Base-by-base conservation (phyloP, 805 yeast species). In the Wilhelminamyces savonicus region DNA sequence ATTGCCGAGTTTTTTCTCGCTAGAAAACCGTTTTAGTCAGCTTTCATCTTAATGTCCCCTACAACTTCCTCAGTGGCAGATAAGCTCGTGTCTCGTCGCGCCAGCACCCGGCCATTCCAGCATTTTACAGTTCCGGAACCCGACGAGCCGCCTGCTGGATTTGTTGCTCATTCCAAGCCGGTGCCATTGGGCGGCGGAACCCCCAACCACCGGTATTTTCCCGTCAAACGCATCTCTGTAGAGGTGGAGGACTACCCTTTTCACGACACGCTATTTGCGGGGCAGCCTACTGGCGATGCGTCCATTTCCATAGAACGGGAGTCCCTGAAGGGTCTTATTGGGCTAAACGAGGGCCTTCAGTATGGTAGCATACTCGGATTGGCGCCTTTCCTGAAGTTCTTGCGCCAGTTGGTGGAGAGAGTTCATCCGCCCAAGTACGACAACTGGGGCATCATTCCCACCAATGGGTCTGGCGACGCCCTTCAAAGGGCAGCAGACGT, bases 291-390 rank as follows among this genome's bases (percentile, higher is more conserved):
- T 4, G 23, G 10, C 39, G 37, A 9, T 23, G 23, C 4, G 47
- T 54, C 10, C 28, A 40, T 8, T 45, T 50, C 45, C 59, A 36
- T 34, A 50, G 34, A 41, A 49, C 29, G 17, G 32, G 41, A 7
- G 32, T 43, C 4, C 41, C 49, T 26, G 30, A 43, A 5, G 34
- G 42, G 8, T 9, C 20, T 7, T 7, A 18, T n/a, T n/a, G n/a
- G 21, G 3, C n/a, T 16, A 5, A 18, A 19, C 11, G 10, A 12
- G 9, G 29, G 28, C 7, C 22, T 32, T 20, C 27, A 32, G 22
- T 32, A 32, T 16, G 29, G 31, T 9, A 20, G 21, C 15, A 13
- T 26, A 6, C 7, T 8, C 12, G 35, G 35, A 7, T 13, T 15
- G 19, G 23, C 24, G 14, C 25, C 24, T 8, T 24, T 31, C 23